Percentiles rank a stretch among this genome's conserved stretches.
Evolutionary conservation across 768 basidiomycete genomes (phyloP).

Genomic region (Cystofilobasidium bisporidii): DNA sequence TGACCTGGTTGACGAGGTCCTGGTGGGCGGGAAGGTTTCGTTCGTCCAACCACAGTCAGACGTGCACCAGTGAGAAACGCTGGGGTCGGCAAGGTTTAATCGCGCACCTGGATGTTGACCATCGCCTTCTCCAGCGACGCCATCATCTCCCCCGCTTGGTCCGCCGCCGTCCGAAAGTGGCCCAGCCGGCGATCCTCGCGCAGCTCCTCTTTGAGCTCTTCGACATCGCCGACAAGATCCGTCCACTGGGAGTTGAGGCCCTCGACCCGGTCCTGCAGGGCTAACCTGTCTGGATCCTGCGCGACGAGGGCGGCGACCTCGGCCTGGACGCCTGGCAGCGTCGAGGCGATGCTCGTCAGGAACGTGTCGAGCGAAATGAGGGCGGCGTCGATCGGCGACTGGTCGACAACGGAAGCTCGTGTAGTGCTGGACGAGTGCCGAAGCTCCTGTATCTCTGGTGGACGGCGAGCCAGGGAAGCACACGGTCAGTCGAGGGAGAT

Average conservation of each 20-base stretch:
- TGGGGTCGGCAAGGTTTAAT: not conserved
- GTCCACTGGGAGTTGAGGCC: constrained; percentile 71
- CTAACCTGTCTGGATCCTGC: not conserved
- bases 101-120: constrained; percentile 66
- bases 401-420: not conserved
- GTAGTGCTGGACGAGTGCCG: not conserved
- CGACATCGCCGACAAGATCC: constrained; percentile 64
- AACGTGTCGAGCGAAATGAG: not conserved
- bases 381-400: constrained; percentile 6
- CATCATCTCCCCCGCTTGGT: constrained; percentile 98
- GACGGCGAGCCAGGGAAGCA: not conserved
- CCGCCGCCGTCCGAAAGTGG: constrained; percentile 62
- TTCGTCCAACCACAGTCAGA: too few relatives aligned
- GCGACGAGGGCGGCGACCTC: not conserved
- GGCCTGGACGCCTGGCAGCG: not conserved
- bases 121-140: constrained; percentile 86
- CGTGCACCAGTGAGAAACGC: not conserved
- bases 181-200: constrained; percentile 96
- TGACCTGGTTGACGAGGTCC: constrained; percentile 31
- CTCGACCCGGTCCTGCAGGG: constrained; percentile 34
- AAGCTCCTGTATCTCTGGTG: constrained; percentile 16
- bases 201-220: constrained; percentile 75
- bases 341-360: not conserved
- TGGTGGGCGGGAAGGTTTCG: constrained; percentile 17
- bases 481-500: too few relatives aligned